Conservation (phyloP, 1,284 basidiomycete genomes). For the Neolentinus lepideus region DNA sequence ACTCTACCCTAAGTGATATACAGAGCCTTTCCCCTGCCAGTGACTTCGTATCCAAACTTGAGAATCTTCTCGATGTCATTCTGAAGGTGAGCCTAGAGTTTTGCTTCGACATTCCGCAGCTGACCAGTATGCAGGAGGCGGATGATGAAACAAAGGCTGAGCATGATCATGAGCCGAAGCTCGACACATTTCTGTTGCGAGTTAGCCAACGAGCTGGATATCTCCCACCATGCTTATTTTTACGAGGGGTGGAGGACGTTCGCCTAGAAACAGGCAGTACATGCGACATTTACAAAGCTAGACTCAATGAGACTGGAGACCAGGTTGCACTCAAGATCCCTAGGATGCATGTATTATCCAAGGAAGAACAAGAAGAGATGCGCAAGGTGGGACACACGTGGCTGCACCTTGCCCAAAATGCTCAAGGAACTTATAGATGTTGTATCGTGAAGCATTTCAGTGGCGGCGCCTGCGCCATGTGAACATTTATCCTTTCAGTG, state of each 20-base stretch:
- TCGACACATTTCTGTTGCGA: not conserved
- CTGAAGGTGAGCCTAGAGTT: too few relatives aligned
- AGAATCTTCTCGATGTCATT: too few relatives aligned
- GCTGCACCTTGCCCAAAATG: not conserved
- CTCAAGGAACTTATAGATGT: not conserved
- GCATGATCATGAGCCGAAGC: not conserved
- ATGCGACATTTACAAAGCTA: not conserved
- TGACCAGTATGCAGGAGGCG: too few relatives aligned
- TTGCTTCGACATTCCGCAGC: too few relatives aligned
- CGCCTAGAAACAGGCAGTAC: not conserved
- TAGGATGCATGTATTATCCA: not conserved
- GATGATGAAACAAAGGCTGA: not conserved
- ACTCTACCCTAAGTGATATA: too few relatives aligned
- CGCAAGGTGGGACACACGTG: not conserved
- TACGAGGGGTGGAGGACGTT: not conserved
- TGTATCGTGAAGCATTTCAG: constrained; percentile 6
- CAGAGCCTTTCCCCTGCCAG: too few relatives aligned
- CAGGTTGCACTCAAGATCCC: not conserved
- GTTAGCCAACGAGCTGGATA: not conserved
- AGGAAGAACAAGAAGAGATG: not conserved
- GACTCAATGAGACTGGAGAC: not conserved
- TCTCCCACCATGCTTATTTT: not conserved
- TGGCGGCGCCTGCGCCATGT: constrained; percentile 13
- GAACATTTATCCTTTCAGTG: constrained; percentile 8
- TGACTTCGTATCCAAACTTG: too few relatives aligned